Evolutionary conservation across 805 yeast species (phyloP), one percentile per base, ranked within the genome.

Genomic region (Candida tallmaniae): DNA sequence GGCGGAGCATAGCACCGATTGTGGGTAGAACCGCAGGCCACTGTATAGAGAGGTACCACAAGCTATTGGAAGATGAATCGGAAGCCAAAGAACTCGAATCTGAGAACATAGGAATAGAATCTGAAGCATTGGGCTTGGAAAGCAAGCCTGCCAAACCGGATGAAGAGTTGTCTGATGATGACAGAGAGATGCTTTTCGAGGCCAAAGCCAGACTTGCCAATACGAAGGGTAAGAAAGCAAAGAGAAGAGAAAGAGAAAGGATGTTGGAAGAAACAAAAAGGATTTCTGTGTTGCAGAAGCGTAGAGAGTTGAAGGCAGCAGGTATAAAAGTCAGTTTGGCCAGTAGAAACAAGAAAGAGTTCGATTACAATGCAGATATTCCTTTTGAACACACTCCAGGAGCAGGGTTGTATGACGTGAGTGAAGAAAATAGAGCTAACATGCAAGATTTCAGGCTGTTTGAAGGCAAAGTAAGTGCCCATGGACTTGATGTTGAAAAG

Each of bases 191-290:
- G 96, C 58, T 89, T 6, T 77, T 86, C n/a, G 98, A 93, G 53
- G 98, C 98, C 1, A 73, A 82, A 31, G 95, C 96, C 2, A 73
- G 98, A 46, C 63, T 90, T 43, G 85, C 95, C 9, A 89, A 87
- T 48, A 88, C 97, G 0, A 87, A 83, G 54, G 98, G 97, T 40
- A 88, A 89, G 46, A 90, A 90, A 57, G 96, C 97, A 0, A 85
- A 89, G 39, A 62, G 97, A 39, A 87, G 89, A 52, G 85, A 81
- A 2, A 67, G 97, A 38, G 97, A 90, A 53, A 65, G 93, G 32
- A 71, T 84, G 73, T 61, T 87, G 29, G 84, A 80, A 32, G 95
- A 88, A 50, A 83, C 86, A 39, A 73, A 78, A 46, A 61, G 94
- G 21, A 68, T 87, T 15, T 84, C 96, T 0, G 61, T 80, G 38